A percentile compares a stretch with the other conserved stretches of the same genome.
Conservation (phyloP, 345 rosid genomes). For the Arabis hirsuta region DNA sequence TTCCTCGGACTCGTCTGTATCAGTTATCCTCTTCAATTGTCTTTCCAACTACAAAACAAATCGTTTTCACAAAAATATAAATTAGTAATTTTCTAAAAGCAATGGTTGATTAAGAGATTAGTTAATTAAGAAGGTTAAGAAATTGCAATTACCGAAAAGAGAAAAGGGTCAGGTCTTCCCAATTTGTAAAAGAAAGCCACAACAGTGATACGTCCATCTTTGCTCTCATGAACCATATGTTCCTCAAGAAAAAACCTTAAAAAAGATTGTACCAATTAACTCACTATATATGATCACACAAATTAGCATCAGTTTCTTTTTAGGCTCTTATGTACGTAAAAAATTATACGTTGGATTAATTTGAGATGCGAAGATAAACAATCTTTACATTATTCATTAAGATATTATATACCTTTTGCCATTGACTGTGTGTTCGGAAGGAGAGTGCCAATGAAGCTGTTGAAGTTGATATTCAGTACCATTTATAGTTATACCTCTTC, state of each 20-base stretch:
- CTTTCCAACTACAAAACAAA: constrained; percentile 48
- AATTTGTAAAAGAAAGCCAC: constrained; percentile 55
- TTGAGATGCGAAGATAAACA: no score
- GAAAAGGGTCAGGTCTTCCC: constrained; percentile 60
- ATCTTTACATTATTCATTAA: no score
- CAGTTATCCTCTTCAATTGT: constrained; percentile 46
- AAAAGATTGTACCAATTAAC: no score
- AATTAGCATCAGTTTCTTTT: no score
- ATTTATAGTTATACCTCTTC: constrained; percentile 55
- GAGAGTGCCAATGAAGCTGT: constrained; percentile 84
- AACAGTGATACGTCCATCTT: constrained; percentile 55
- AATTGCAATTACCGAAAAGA: constrained; percentile 53
- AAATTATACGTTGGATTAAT: no score
- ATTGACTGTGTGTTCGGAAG: constrained; percentile 77
- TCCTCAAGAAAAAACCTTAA: constrained; percentile 58
- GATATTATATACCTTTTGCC: constrained; percentile 54
- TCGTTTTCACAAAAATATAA: neutral
- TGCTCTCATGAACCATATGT: constrained; percentile 70
- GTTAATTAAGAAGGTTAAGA: neutral
- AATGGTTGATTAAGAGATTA: neutral
- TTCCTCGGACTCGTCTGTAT: constrained; percentile 41
- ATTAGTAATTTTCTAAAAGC: neutral
- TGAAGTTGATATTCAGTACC: constrained; percentile 56
- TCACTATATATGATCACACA: no score
- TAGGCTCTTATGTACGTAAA: no score